A percentile compares a stretch with the other conserved stretches of the same genome.
phyloP scores from a whole-genome alignment of 2,329 filamentous ascomycete genomes.

The Gremmenia infestans region DNA sequence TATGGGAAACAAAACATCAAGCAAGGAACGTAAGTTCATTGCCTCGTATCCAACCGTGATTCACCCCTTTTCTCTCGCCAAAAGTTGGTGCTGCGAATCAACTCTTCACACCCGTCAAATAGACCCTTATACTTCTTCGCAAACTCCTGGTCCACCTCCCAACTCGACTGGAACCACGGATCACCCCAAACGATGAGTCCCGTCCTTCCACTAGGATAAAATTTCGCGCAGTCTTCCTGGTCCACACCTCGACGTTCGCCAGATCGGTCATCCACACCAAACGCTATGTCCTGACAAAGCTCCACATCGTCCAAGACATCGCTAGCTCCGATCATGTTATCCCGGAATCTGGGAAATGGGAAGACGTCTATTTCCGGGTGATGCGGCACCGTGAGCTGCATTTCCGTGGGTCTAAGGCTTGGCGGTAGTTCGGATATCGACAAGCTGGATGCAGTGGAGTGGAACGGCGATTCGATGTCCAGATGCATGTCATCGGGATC shows the following conservation, averaged over 20 bases:
- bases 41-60: not conserved
- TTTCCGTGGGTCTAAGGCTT: constrained; percentile 33
- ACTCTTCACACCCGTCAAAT: constrained; percentile 34
- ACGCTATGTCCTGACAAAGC: constrained; percentile 36
- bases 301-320: constrained; percentile 32
- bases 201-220: constrained; percentile 15
- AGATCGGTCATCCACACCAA: constrained; percentile 16
- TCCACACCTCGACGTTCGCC: not conserved
- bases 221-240: not conserved
- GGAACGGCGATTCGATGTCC: constrained; percentile 19
- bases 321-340: constrained; percentile 35
- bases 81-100: constrained; percentile 35
- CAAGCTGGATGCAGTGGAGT: not conserved
- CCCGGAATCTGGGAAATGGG: constrained; percentile 35
- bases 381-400: constrained; percentile 35
- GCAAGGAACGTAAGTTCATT: too few species aligned
- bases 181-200: constrained; percentile 46
- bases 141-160: constrained; percentile 44
- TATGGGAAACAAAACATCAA: too few species aligned
- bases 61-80: constrained; percentile 31
- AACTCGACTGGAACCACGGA: constrained; percentile 38
- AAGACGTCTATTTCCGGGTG: constrained; percentile 38
- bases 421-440: constrained; percentile 6
- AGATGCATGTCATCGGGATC: constrained; percentile 12
- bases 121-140: constrained; percentile 41